Conservation (phyloP, 176 grass and related monocot genomes). For the Chloris gayana region DNA sequence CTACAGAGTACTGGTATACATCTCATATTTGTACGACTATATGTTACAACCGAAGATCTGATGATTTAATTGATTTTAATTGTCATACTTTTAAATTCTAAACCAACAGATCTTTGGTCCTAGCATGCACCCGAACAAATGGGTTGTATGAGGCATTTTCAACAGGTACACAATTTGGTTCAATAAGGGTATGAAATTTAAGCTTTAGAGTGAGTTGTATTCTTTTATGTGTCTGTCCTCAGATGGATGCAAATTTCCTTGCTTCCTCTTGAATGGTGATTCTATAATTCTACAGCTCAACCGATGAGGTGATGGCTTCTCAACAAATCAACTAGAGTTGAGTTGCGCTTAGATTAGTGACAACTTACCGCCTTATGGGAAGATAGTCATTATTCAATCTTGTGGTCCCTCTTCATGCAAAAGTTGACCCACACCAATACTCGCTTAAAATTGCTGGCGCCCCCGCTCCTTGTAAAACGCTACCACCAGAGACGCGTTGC, state of each 20-base stretch:
- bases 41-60: neutral
- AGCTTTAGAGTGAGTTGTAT: neutral
- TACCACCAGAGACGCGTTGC: too few relatives aligned
- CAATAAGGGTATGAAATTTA: neutral
- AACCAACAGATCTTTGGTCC: too few relatives aligned
- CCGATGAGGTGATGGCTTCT: neutral
- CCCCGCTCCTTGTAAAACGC: too few relatives aligned
- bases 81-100: too few relatives aligned
- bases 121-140: too few relatives aligned
- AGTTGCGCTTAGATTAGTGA: neutral
- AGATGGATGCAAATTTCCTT: neutral
- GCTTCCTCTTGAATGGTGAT: neutral
- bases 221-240: neutral
- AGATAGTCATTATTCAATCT: neutral
- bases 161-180: neutral
- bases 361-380: too few relatives aligned
- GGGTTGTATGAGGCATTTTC: too few relatives aligned
- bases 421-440: too few relatives aligned
- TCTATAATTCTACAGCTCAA: neutral
- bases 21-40: neutral
- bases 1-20: neutral
- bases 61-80: too few relatives aligned
- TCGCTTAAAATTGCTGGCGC: too few relatives aligned
- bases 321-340: neutral
- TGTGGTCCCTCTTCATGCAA: too few relatives aligned